phyloP scores from a whole-genome alignment of 2,329 filamentous ascomycete species.

The Paraconiothyrium brasiliense region DNA sequence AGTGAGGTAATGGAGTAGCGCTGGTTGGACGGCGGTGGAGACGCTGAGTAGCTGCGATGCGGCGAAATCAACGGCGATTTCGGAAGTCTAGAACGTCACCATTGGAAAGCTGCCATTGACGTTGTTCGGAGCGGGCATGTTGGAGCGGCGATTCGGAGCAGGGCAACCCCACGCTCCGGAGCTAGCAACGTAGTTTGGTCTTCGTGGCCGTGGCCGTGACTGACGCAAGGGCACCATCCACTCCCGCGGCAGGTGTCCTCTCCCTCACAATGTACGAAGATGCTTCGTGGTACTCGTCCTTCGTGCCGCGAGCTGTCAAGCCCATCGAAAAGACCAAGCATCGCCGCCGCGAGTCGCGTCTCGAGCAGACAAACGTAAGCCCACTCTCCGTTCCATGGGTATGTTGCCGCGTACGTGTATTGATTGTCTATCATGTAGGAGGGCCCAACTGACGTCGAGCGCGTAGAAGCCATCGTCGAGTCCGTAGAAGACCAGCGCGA shows the following conservation, averaged over 20 bases:
- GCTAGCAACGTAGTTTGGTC: conserved; percentile 3
- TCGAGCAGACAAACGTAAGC: conserved; percentile 64
- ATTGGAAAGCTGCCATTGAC: conserved; percentile 22
- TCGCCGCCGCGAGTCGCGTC: conserved; percentile 73
- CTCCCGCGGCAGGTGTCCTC: not conserved
- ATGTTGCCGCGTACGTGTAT: conserved; percentile 49
- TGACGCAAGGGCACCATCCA: conserved; percentile 13
- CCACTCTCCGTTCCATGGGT: conserved; percentile 45
- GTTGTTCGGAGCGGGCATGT: conserved; percentile 17
- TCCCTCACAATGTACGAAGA: conserved; percentile 76
- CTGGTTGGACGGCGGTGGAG: conserved; percentile 3
- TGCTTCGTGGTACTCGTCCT: conserved; percentile 76
- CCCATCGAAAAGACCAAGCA: conserved; percentile 63
- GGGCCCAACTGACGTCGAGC: conserved; percentile 63
- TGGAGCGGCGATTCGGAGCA: conserved; percentile 8
- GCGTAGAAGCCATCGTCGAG: conserved; percentile 65
- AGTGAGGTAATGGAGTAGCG: not conserved
- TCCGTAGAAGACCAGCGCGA: conserved; percentile 65
- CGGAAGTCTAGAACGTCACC: conserved; percentile 28
- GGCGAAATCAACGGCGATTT: conserved; percentile 12
- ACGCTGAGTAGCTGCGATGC: conserved; percentile 19
- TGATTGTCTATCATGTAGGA: conserved; percentile 59
- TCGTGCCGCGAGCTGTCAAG: conserved; percentile 70
- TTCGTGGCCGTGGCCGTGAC: not conserved
- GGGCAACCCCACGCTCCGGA: conserved; percentile 20